Percentiles rank a stretch among this genome's conserved stretches.
phyloP scores from a whole-genome alignment of 2,329 filamentous ascomycete genomes.

The Elsinoe necatrix region DNA sequence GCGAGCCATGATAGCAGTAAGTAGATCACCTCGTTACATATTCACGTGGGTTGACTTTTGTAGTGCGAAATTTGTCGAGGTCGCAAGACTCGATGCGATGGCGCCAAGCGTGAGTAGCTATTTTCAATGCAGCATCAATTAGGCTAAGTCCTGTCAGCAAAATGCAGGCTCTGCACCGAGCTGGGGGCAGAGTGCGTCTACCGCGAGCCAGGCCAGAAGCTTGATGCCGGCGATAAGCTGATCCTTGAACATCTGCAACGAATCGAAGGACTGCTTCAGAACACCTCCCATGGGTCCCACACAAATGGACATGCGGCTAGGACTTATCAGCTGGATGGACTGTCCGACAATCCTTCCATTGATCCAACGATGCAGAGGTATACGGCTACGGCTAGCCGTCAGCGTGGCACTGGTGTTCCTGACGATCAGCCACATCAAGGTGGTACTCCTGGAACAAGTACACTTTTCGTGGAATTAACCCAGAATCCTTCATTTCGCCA shows the following conservation, averaged over 20 bases:
- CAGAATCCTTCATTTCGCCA: not conserved
- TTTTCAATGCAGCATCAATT: not conserved
- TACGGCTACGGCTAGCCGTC: conserved; percentile 37
- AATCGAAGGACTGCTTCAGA: conserved; percentile 72
- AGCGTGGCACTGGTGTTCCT: conserved; percentile 29
- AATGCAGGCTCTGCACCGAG: conserved; percentile 76
- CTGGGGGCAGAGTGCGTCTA: conserved; percentile 77
- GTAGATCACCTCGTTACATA: not conserved
- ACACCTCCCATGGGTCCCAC: conserved; percentile 45
- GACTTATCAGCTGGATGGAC: conserved; percentile 40
- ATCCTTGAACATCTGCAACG: conserved; percentile 70
- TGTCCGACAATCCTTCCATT: conserved; percentile 40
- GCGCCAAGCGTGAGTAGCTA: conserved; percentile 18
- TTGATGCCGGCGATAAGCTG: conserved; percentile 78
- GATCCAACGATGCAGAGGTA: not conserved
- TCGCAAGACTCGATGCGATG: conserved; percentile 29
- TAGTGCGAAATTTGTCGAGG: conserved; percentile 28
- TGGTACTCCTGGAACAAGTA: not conserved
- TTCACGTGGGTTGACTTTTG: not conserved
- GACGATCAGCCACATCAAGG: conserved; percentile 9
- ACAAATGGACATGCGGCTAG: not conserved
- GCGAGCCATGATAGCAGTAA: conserved; percentile 26
- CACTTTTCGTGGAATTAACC: conserved; percentile 6
- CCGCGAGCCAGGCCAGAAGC: conserved; percentile 75
- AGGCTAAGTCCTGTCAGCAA: conserved; percentile 48